These are phyloP conservation scores for Exophiala oligosperma DNA, from an alignment of 2,329 filamentous ascomycete genomes.

Conservation along the genomic window DNA sequence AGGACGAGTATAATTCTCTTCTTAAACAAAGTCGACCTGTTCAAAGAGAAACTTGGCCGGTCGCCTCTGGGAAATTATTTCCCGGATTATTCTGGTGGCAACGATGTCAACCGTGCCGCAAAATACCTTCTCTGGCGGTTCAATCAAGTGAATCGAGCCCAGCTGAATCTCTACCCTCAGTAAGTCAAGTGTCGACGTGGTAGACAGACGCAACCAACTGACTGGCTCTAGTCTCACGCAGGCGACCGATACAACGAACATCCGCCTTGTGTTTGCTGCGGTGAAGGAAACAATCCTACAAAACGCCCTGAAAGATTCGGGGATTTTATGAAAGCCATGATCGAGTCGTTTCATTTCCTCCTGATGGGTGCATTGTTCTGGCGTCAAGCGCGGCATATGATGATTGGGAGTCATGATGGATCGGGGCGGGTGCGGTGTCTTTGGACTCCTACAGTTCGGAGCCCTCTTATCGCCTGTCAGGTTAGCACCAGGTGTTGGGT, in stretches of 20 bases:
- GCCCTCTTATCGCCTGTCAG: constrained; percentile 9
- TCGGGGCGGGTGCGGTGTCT: constrained; percentile 9
- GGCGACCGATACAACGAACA: constrained; percentile 98
- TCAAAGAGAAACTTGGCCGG: constrained; percentile 87
- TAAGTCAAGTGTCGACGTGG: constrained; percentile 52
- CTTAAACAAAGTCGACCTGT: constrained; percentile 97
- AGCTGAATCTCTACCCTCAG: constrained; percentile 97
- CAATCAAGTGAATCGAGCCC: constrained; percentile 95
- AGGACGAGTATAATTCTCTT: constrained; percentile 97
- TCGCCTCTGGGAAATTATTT: constrained; percentile 95
- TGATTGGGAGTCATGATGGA: constrained; percentile 21
- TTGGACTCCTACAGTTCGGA: constrained; percentile 7
- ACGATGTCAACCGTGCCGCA: constrained; percentile 95
- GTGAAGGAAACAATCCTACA: constrained; percentile 99
- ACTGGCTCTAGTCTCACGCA: constrained; percentile 75
- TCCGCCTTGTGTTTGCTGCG: constrained; percentile 93
- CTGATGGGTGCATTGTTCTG: constrained; percentile 19
- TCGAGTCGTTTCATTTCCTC: constrained; percentile 12
- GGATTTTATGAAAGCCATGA: constrained; percentile 69
- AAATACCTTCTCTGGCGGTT: constrained; percentile 98
- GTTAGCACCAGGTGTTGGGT: constrained; percentile 9
- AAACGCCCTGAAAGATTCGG: constrained; percentile 96
- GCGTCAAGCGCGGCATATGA: constrained; percentile 26
- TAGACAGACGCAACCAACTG: constrained; percentile 25
- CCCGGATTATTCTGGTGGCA: constrained; percentile 94